phyloP scores from a whole-genome alignment of 164 flowering plant genomes.

The Piper betle region DNA sequence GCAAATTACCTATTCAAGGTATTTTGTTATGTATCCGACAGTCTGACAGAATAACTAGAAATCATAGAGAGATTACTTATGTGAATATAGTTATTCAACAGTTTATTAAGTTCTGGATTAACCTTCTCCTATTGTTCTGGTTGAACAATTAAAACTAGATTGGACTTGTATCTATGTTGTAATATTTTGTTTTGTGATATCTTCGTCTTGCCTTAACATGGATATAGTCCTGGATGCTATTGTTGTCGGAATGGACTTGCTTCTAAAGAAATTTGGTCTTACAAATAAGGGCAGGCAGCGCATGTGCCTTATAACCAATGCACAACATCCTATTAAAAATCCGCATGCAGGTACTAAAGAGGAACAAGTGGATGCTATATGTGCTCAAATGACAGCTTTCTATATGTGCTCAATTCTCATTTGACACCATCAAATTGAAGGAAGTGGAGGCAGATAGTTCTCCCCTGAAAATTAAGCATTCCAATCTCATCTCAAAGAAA shows the following conservation, averaged over 20 bases:
- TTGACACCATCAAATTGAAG: too few relatives aligned
- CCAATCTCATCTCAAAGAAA: conserved; percentile 44
- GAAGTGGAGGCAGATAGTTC: too few relatives aligned
- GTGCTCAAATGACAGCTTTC: conserved; percentile 50
- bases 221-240: conserved; percentile 80
- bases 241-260: conserved; percentile 91
- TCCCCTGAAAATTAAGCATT: too few relatives aligned
- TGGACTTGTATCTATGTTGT: too few relatives aligned
- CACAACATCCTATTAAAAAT: conserved; percentile 50
- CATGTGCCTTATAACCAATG: conserved; percentile 71
- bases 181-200: not conserved
- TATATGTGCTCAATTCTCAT: conserved; percentile 78
- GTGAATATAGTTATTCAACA: too few relatives aligned
- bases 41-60: too few relatives aligned
- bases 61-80: too few relatives aligned
- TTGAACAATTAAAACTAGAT: too few relatives aligned
- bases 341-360: conserved; percentile 85
- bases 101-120: too few relatives aligned
- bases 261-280: conserved; percentile 72
- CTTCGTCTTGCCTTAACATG: conserved; percentile 38
- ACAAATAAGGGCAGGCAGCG: conserved; percentile 87
- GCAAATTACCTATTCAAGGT: too few relatives aligned
- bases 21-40: too few relatives aligned
- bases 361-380: conserved; percentile 71
- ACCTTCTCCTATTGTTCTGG: too few relatives aligned